Conservation (phyloP, 2,329 filamentous ascomycete species). For the Botrytis squamosa region DNA sequence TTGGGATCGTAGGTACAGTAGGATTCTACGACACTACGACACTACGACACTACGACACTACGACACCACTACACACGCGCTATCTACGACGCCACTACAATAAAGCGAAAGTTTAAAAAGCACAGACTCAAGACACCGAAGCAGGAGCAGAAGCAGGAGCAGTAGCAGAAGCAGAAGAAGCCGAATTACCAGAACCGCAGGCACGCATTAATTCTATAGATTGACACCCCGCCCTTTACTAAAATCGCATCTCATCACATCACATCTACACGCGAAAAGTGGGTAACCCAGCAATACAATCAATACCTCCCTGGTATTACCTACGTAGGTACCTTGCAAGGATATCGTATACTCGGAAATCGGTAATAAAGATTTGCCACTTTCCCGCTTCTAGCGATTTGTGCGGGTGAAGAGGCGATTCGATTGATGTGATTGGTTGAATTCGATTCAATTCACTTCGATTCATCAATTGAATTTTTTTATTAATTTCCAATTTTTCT, state of each 20-base stretch:
- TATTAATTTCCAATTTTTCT: too few relatives aligned
- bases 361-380: conserved; percentile 17
- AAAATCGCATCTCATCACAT: background rate
- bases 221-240: background rate
- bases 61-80: background rate
- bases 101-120: conserved; percentile 11
- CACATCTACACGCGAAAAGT: background rate
- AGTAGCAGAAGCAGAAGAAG: background rate
- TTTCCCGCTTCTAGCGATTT: conserved; percentile 7
- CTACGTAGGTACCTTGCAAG: too few relatives aligned
- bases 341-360: background rate
- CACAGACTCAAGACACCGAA: background rate
- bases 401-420: background rate
- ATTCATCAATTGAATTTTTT: background rate
- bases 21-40: too few relatives aligned
- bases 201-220: background rate
- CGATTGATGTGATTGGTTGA: background rate
- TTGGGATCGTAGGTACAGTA: background rate
- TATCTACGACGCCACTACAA: background rate
- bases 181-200: background rate
- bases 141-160: background rate
- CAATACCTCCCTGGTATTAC: background rate
- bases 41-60: background rate
- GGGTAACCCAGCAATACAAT: background rate
- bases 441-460: too few relatives aligned